Conservation (phyloP, 2,329 filamentous ascomycete genomes). For the Trichoderma sp. region DNA sequence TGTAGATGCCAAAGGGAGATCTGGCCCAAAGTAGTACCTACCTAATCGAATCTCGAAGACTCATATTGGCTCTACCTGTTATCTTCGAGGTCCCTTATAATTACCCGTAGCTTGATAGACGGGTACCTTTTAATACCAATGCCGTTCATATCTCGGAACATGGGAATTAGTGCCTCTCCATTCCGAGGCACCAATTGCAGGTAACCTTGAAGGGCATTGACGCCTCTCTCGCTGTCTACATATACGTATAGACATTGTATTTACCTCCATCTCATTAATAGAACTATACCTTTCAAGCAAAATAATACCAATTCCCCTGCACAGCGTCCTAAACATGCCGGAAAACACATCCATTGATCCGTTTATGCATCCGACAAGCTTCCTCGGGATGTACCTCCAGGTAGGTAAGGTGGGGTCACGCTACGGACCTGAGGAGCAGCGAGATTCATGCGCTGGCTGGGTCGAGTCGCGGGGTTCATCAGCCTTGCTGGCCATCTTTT, state of each 20-base stretch:
- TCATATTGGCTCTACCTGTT: too few species aligned
- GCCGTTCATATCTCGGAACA: too few species aligned
- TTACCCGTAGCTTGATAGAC: too few species aligned
- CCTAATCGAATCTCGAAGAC: too few species aligned
- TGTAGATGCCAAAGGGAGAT: too few species aligned
- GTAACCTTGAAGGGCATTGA: too few species aligned
- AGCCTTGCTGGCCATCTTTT: slow-evolving; percentile 13
- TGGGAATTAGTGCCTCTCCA: too few species aligned
- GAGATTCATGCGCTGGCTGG: background rate
- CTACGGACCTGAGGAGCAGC: background rate
- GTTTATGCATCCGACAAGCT: background rate
- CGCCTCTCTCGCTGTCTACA: too few species aligned
- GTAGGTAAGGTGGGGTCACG: background rate
- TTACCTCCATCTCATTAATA: background rate
- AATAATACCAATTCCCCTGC: background rate
- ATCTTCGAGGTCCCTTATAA: too few species aligned
- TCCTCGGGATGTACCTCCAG: background rate
- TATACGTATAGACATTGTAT: background rate
- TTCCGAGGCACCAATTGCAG: too few species aligned
- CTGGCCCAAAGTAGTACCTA: background rate
- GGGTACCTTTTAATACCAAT: too few species aligned
- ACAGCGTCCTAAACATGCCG: background rate
- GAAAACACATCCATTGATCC: background rate
- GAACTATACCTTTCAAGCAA: rapidly evolving
- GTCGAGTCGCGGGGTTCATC: slow-evolving; percentile 18